These are phyloP conservation scores for Thermochaetoides dissita DNA, from an alignment of 2,329 filamentous ascomycete species.

Conservation along the genomic window DNA sequence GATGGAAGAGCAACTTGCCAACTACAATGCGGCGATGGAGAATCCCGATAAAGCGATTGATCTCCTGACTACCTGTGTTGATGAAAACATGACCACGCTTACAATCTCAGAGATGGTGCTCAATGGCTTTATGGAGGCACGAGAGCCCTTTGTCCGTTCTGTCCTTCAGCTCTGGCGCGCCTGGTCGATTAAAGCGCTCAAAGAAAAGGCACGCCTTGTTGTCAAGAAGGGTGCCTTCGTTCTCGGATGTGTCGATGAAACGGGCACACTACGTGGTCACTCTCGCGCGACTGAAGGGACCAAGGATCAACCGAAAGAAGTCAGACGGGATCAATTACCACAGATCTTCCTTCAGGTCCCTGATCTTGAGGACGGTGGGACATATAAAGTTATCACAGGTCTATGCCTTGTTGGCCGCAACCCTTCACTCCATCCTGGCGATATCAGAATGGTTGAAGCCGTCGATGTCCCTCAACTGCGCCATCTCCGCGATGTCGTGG, in stretches of 20 bases:
- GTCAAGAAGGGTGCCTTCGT: slow-evolving; percentile 76
- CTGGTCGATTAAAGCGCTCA: slow-evolving; percentile 79
- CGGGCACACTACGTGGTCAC: slow-evolving; percentile 58
- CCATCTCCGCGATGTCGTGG: slow-evolving; percentile 73
- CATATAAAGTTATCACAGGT: slow-evolving; percentile 56
- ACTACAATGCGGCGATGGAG: slow-evolving; percentile 56
- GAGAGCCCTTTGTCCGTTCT: slow-evolving; percentile 72
- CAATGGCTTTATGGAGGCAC: slow-evolving; percentile 59
- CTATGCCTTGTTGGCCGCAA: slow-evolving; percentile 79
- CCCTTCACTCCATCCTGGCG: slow-evolving; percentile 83
- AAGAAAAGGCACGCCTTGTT: slow-evolving; percentile 79
- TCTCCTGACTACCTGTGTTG: slow-evolving; percentile 61
- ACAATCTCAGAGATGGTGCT: slow-evolving; percentile 61
- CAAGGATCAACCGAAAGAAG: slow-evolving; percentile 14
- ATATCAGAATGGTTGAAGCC: slow-evolving; percentile 75
- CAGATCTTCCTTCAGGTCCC: slow-evolving; percentile 83
- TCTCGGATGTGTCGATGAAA: slow-evolving; percentile 81
- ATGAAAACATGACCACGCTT: slow-evolving; percentile 71
- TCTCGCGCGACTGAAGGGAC: slow-evolving; percentile 31
- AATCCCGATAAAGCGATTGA: slow-evolving; percentile 49
- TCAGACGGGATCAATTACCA: slow-evolving; percentile 39
- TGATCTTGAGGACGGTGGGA: slow-evolving; percentile 34
- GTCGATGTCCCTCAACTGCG: slow-evolving; percentile 59
- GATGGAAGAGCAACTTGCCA: slow-evolving; percentile 50
- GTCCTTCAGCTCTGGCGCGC: slow-evolving; percentile 72